Evolutionary conservation across 2,329 filamentous ascomycete genomes (phyloP).

Genomic region (Macrophomina phaseolina): DNA sequence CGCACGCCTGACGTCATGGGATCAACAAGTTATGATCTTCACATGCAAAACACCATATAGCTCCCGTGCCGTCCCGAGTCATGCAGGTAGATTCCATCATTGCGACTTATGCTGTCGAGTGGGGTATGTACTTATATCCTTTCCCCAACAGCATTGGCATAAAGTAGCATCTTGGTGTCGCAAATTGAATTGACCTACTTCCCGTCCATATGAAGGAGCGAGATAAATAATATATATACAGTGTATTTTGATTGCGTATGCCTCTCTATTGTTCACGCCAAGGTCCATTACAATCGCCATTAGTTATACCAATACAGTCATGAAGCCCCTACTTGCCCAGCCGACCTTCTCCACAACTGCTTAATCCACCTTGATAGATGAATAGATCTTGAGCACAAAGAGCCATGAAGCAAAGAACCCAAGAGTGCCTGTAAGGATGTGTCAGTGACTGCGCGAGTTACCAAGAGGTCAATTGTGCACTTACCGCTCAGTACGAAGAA

Average conservation of each 20-base stretch:
- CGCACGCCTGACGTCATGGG: constrained; percentile 13
- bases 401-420: constrained; percentile 95
- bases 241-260: background rate
- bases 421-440: constrained; percentile 72
- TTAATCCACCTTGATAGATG: constrained; percentile 97
- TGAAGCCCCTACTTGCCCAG: background rate
- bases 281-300: constrained; percentile 37
- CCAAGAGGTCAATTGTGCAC: constrained; percentile 38
- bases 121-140: too few relatives aligned
- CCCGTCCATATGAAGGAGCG: too few relatives aligned
- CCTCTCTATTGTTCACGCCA: constrained; percentile 28
- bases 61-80: background rate
- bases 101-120: too few relatives aligned
- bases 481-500: constrained; percentile 94
- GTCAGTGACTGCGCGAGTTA: background rate
- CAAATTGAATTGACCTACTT: background rate
- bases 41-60: background rate
- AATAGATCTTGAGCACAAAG: constrained; percentile 92
- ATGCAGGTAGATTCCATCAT: too few relatives aligned
- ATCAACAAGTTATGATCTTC: background rate
- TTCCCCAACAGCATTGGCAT: too few relatives aligned
- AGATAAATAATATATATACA: constrained; percentile 1
- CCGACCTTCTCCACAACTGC: constrained; percentile 26
- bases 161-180: background rate
- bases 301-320: constrained; percentile 22